Base-by-base conservation (phyloP, 805 yeast species). In the Isabelozyma gotoi region DNA sequence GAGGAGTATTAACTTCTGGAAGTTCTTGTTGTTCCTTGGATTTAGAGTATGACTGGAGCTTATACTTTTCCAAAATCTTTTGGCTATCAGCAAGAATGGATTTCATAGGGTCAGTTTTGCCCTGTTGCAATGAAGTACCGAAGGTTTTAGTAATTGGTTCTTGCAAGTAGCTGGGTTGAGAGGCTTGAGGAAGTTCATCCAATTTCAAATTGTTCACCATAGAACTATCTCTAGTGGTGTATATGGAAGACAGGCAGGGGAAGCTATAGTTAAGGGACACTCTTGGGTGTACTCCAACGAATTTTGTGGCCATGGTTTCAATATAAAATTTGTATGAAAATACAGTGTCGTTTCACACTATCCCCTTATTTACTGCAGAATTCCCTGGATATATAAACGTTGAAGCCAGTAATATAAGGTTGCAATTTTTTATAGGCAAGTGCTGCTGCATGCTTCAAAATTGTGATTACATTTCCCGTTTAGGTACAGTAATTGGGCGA, bases 191-290 rank as follows among this genome's bases (percentile, higher is more conserved):
- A 33, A 19, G 48, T 48, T 17, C 41, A 42, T 33, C 48, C 41
- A 20, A 16, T 19, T 19, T 46, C 42, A 55, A 45, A 37, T 46
- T 47, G 29, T 47, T 53, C n/a, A 36, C 48, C 29, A 50, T 39
- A 19, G 38, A 39, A 11, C 42, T 34, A 18, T 53, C 58, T 32
- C 38, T 47, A 31, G 46, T 38, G n/a, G 34, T 32, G 32, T 33
- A 24, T 33, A 14, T 33, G 16, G 32, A 40, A 39, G 41, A 24
- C 15, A 20, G 38, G 2, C 34, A 11, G 8, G 53, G 55, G 33
- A 42, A 50, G 19, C 42, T 35, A 39, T 57, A 56, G 7, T 44
- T 50, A 31, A 57, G 52, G 7, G 34, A 15, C 11, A 42, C 42
- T 4, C 39, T 27, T 10, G 50, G 44, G 36, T 48, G 55, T n/a